These are phyloP conservation scores for Fusarium compactum DNA, from an alignment of 2,329 filamentous ascomycete genomes.

Conservation along the genomic window DNA sequence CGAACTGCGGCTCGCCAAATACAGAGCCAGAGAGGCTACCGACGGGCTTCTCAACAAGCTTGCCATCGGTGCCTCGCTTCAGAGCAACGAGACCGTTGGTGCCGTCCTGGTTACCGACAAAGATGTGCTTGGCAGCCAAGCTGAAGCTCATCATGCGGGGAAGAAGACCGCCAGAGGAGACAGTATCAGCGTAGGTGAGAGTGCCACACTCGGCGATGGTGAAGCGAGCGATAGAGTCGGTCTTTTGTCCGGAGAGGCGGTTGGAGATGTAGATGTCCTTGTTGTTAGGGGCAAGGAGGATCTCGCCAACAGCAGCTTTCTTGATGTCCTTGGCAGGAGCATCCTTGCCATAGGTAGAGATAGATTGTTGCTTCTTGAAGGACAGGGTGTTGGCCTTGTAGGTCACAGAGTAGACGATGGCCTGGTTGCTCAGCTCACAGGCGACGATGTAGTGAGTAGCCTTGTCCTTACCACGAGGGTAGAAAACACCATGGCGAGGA, in stretches of 20 bases:
- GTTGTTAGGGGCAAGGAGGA: slow-evolving; percentile 57
- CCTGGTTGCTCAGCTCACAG: slow-evolving; percentile 60
- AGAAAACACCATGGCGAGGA: slow-evolving; percentile 65
- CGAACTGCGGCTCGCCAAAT: slow-evolving; percentile 48
- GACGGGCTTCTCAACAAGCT: slow-evolving; percentile 46
- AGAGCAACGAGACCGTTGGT: slow-evolving; percentile 56
- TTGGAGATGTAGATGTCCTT: slow-evolving; percentile 65
- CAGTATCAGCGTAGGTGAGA: slow-evolving; percentile 52
- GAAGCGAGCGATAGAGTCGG: slow-evolving; percentile 64
- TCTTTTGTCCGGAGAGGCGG: slow-evolving; percentile 59
- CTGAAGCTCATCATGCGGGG: slow-evolving; percentile 62
- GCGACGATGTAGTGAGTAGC: slow-evolving; percentile 61
- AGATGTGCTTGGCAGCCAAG: slow-evolving; percentile 55
- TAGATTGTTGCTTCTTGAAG: slow-evolving; percentile 53
- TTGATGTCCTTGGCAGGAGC: slow-evolving; percentile 52
- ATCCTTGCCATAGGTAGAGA: slow-evolving; percentile 57
- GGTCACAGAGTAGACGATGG: slow-evolving; percentile 57
- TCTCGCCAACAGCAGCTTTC: slow-evolving; percentile 59
- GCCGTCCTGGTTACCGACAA: slow-evolving; percentile 62
- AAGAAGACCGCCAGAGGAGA: slow-evolving; percentile 52
- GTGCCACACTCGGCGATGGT: slow-evolving; percentile 48
- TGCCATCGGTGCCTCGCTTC: slow-evolving; percentile 48
- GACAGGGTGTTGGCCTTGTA: slow-evolving; percentile 54
- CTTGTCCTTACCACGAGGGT: slow-evolving; percentile 49
- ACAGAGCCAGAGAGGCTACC: slow-evolving; percentile 43